Base-by-base conservation (phyloP, 2,329 filamentous ascomycete species). In the Hymenoscyphus repandus region DNA sequence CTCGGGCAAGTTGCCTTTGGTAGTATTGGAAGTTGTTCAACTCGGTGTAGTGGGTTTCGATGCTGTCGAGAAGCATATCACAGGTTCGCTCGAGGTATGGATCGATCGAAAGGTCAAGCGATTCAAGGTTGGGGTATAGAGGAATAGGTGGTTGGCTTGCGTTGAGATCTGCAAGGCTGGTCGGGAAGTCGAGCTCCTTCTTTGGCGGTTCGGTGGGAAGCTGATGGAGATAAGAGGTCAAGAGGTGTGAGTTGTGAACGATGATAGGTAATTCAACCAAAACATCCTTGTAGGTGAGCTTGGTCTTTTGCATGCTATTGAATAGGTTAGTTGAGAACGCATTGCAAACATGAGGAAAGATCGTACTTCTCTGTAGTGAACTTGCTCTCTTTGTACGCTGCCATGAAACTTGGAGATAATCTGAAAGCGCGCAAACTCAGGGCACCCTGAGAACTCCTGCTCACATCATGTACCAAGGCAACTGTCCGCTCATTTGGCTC, bases 11-110 rank as follows among this genome's bases (percentile, higher is more conserved):
- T 67, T 95, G 90, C 65, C 93, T 83, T 75, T 96, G 90, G 77
- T 96, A 96, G 80, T 87, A 89, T 72, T 96, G 91, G 76, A 95
- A 93, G 80, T 99, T 99, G 83, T 97, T 97, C 69, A 95, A 86
- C 73, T 99, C 93, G 54, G 91, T 96, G 75, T 97, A 93, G 77
- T 99, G 93, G 50, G 87, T 86, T 77, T 99, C 93, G 69, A 99
- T 96, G 76, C 87, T 90, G 68, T 99, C 93, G 57, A 97, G 83
- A 51, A 99, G 82, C 61, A 96, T 82, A 68, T 99, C 92, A 74
- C 90, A 96, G 47, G 92, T 96, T 82, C 96, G 96, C 79, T 97
- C 92, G 43, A 99, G 83, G 79, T 95, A 96, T 31, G 93, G 93
- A 69, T 99, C 93, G 71, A 97, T 95, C 59, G 87, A 89, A 56